phyloP scores from a whole-genome alignment of 164 flowering plant genomes.

The Annona squamosa region DNA sequence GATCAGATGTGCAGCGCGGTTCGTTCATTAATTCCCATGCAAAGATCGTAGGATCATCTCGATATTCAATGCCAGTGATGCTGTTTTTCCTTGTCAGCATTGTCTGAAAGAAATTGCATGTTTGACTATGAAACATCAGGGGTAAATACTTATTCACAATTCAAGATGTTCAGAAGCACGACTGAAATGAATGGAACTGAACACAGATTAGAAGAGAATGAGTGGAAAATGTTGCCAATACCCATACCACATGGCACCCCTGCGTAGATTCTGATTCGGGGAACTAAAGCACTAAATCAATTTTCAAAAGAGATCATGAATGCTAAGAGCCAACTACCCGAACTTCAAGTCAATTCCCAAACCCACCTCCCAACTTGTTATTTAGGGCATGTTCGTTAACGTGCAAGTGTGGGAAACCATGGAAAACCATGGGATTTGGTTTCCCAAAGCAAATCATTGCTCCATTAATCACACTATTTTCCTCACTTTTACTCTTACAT shows the following conservation, averaged over 20 bases:
- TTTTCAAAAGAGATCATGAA: background rate
- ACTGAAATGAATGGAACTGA: background rate
- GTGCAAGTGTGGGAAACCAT: background rate
- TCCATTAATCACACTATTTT: too few relatives aligned
- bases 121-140: background rate
- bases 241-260: background rate
- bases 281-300: background rate
- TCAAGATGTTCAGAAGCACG: background rate
- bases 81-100: conserved; percentile 40
- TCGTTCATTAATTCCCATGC: conserved; percentile 69
- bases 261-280: background rate
- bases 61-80: conserved; percentile 36
- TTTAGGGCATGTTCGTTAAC: background rate
- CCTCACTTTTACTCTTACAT: background rate
- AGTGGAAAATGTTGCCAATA: background rate
- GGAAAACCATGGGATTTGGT: too few relatives aligned
- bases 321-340: background rate
- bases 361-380: background rate
- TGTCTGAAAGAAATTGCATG: conserved; percentile 18
- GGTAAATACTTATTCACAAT: background rate
- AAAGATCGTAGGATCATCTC: conserved; percentile 53
- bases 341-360: background rate
- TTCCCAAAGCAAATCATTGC: too few relatives aligned
- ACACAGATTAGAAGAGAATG: background rate
- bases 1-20: conserved; percentile 39